Conservation (phyloP, 805 yeast species). For the Metschnikowia dekortorum region DNA sequence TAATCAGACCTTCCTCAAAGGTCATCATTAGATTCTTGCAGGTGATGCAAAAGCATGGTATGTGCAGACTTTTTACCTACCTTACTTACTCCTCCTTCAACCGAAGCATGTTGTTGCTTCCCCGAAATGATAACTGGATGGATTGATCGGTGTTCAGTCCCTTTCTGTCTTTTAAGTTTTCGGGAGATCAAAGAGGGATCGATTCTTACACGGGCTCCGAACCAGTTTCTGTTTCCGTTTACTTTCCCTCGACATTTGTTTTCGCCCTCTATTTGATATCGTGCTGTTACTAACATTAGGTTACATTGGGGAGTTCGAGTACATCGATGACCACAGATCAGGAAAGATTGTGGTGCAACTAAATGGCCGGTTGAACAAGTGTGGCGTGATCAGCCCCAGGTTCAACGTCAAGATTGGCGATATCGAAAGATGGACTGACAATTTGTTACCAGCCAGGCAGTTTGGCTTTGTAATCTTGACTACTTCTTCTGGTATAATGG, state of each 20-base stretch:
- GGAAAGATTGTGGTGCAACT: slow-evolving; percentile 35
- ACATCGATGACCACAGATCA: slow-evolving; percentile 34
- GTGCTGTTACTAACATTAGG: slow-evolving; percentile 21
- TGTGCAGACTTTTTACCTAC: background rate
- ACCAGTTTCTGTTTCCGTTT: slow-evolving; percentile 47
- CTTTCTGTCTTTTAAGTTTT: slow-evolving; percentile 96
- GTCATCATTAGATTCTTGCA: slow-evolving; percentile 30
- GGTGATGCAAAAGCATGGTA: slow-evolving; percentile 32
- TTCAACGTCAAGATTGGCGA: slow-evolving; percentile 94
- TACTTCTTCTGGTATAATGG: slow-evolving; percentile 99
- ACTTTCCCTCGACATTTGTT: slow-evolving; percentile 59
- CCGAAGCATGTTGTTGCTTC: slow-evolving; percentile 3
- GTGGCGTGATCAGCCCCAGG: slow-evolving; percentile 98
- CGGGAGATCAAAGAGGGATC: slow-evolving; percentile 72
- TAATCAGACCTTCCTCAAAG: slow-evolving; percentile 35
- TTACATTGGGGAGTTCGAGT: slow-evolving; percentile 34
- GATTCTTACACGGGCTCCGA: slow-evolving; percentile 65
- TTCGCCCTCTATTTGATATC: slow-evolving; percentile 7
- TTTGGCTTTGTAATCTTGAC: slow-evolving; percentile 97
- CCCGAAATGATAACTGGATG: slow-evolving; percentile 99
- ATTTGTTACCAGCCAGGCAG: slow-evolving; percentile 98
- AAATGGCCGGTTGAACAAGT: slow-evolving; percentile 55
- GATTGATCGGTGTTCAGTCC: slow-evolving; percentile 81
- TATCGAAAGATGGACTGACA: slow-evolving; percentile 97
- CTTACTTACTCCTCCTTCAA: background rate